Evolutionary conservation across 2,329 filamentous ascomycete species (phyloP), one percentile per base, ranked within the genome.

Genomic region (Aspergillus pseudotamarii): DNA sequence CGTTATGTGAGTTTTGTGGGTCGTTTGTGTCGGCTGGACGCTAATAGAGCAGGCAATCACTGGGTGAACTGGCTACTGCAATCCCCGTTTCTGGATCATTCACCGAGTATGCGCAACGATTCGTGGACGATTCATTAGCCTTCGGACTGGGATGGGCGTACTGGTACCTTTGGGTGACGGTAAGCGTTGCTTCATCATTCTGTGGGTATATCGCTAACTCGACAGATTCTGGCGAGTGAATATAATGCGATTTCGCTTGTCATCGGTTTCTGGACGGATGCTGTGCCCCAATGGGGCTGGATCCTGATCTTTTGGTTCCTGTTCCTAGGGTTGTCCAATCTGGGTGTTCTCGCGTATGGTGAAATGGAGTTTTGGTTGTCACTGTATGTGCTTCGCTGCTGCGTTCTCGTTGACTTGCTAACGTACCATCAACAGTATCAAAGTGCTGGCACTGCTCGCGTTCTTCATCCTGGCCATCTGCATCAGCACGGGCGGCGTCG

Each of bases 31-130:
- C 84, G 82, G 26, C n/a, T 34, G 14, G 14, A 21, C 68, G 85
- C 90, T 51, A 75, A 66, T 34, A 4, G 32, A 16, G 34, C 67
- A 92, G 91, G 86, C 90, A 92, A 80, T 89, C 87, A 5, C 79
- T 93, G 8, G 91, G 91, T 23, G 91, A 93, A 74, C 80, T 93
- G 69, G 91, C 90, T 3, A 92, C 90, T 8, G 78, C 92, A 1
- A 92, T 89, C 68, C 90, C 90, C 0, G 89, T 86, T 0, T 88
- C 88, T 6, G 90, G 90, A 3, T 88, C 88, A 0, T 92, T 93
- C 70, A 88, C 88, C n/a, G 87, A 85, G 11, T 84, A 92, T 41
- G 88, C 88, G 0, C 88, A 90, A 66, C 85, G 90, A 9, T 89
- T 93, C 67, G 87, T 91, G 34, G 89, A 92, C 73, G 87, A 88